Evolutionary conservation across 306 rosid genomes (phyloP), one percentile per base, ranked within the genome.

Genomic region (Pyrus bretschneideri): DNA sequence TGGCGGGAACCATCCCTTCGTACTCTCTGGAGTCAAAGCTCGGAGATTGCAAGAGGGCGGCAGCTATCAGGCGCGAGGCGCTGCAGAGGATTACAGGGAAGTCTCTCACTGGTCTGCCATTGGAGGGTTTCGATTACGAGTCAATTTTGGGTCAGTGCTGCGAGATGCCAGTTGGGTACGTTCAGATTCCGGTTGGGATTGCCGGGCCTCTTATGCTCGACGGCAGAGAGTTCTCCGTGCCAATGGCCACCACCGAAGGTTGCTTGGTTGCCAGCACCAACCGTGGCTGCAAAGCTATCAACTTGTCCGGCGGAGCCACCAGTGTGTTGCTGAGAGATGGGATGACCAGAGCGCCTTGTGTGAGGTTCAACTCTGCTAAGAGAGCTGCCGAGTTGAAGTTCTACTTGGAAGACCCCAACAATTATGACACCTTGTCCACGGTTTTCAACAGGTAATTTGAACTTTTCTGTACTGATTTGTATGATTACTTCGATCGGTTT

Each of bases 171-270:
- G 69, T 94, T 3, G 98, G 98, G 2, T 92, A 81, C 30, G 67
- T 94, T 3, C 97, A 91, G 77, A 85, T 94, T 73, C 98, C 98
- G 8, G 97, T 94, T 15, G 98, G 98, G 7, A 88, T 94, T 19
- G 97, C 95, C 0, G 98, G 98, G 1, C 98, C 98, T 0, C 74
- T 94, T 67, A 74, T 88, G 63, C 85, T 94, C 0, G 93, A 94
- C 54, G 97, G 95, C 10, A 76, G 62, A 3, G 95, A 92, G 80
- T 92, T 76, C 69, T 85, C 96, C 0, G 86, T 94, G 1, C 97
- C 98, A 0, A 92, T 94, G 98, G 98, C 97, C 15, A 94, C 98
- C 42, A 94, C 98, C 0, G 97, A 94, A 59, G 98, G 98, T 1
- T 84, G 90, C 65, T 79, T 94, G 82, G 90, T 94, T 4, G 98